Evolutionary conservation across 169 alveolate species (phyloP), one percentile per base, ranked within the genome.

Genomic region (Cryptosporidium ryanae): DNA sequence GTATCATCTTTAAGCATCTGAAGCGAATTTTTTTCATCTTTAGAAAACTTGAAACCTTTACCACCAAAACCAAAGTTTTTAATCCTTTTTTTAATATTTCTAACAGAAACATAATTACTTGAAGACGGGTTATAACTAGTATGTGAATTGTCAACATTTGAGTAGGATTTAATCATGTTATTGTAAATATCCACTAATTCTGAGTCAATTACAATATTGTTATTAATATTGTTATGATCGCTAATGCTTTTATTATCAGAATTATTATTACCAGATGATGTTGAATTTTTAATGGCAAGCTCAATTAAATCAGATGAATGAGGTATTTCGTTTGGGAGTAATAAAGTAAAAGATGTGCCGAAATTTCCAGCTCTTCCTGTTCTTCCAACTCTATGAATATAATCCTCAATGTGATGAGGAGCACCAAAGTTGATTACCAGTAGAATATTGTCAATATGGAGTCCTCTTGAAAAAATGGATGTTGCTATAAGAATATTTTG

Each of bases 391-490:
- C 99, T 91, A 93, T 98, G 99, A 21, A 98, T 98, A 90, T 98
- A 98, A 92, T 98, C 99, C 71, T 98, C 99, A 91, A 97, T 93
- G 82, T 98, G 99, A 90, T 98, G 98, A 1, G 99, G 99, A 32
- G 99, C 95, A 23, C 96, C 94, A 91, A 95, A 98, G 90, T 98
- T 98, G 44, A 98, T 93, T 0, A 98, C 99, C n/a, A 98, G 93
- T 3, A 96, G 96, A 50, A 97, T 94, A 64, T 95, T 90, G 64
- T 95, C 96, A 23, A 97, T 97, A 91, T 98, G 99, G n/a, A 98
- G 92, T 8, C 99, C 99, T 82, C 99, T 93, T 5, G 99, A 99
- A 71, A 98, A 98, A 25, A 98, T 96, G 29, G 99, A 96, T 2
- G 99, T 98, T 59, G 99, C 99, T 18, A 98, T 96, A 84, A 98